These are phyloP conservation scores for Saturnispora kantuleensis DNA, from an alignment of 805 yeast genomes.

Conservation along the genomic window DNA sequence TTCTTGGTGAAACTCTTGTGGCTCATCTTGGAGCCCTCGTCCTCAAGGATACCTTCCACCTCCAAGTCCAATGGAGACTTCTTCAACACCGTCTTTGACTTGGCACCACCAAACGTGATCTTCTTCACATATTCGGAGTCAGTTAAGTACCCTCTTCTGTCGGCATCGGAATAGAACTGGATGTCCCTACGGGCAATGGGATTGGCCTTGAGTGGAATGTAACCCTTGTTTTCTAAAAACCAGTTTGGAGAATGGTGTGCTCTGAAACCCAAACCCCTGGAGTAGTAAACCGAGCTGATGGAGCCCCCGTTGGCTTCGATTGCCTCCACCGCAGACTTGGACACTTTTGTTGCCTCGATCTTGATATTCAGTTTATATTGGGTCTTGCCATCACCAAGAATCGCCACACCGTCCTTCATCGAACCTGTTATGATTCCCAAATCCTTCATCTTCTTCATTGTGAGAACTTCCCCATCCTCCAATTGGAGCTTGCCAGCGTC, in stretches of 20 bases:
- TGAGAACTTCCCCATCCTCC: conserved; percentile 50
- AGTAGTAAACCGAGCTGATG: conserved; percentile 63
- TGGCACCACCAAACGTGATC: conserved; percentile 17
- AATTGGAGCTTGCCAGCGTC: conserved; percentile 54
- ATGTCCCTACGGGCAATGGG: conserved; percentile 80
- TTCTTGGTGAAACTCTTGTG: conserved; percentile 16
- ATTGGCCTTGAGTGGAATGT: conserved; percentile 74
- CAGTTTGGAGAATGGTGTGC: conserved; percentile 72
- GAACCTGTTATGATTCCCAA: conserved; percentile 65
- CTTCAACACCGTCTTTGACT: conserved; percentile 10
- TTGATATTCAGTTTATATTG: conserved; percentile 49
- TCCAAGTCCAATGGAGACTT: conserved; percentile 19
- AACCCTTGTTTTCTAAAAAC: conserved; percentile 60
- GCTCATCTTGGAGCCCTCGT: conserved; percentile 1
- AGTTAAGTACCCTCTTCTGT: conserved; percentile 64
- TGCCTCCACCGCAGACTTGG: conserved; percentile 58
- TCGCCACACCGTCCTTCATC: conserved; percentile 69
- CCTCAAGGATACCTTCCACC: conserved; percentile 12
- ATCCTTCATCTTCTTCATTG: conserved; percentile 68
- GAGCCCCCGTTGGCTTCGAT: conserved; percentile 68
- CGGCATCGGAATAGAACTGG: conserved; percentile 61
- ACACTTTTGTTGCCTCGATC: conserved; percentile 77
- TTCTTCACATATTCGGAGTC: conserved; percentile 29
- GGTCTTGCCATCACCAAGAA: conserved; percentile 56
- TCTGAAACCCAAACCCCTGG: conserved; percentile 49